Base-by-base conservation (phyloP, 164 flowering plant species). In the Sextonia rubra region DNA sequence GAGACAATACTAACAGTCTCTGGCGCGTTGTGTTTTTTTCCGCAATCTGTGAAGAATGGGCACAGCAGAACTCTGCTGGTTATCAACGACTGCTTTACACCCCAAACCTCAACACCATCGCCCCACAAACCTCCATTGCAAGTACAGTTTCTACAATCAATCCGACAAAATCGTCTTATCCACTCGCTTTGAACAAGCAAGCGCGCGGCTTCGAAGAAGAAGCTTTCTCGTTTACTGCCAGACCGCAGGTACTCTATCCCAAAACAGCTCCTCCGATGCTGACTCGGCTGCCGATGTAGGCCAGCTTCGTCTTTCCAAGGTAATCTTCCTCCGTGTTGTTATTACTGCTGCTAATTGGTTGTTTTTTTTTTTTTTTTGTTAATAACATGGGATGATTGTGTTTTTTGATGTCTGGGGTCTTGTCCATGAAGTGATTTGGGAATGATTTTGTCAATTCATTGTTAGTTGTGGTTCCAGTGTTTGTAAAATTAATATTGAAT, bases 291-390 rank as follows among this genome's bases (percentile, higher is more conserved):
- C 60, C 27, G 17, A 27, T 18, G 77, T 69, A 12, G 88, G 88
- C 52, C 82, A 77, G 67, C 82, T 80, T 75, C 88, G 88, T 26
- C 82, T 85, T 17, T 64, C 70, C 52, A 85, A 83, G 82, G 88
- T 78, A 30, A 44, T 37, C 44, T 9, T 37, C n/a, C n/a, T n/a
- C n/a, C n/a, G n/a, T n/a, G n/a, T n/a, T n/a, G n/a, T n/a, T n/a
- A n/a, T n/a, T n/a, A n/a, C n/a, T n/a, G n/a, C n/a, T n/a, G n/a
- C n/a, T 37, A 8, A 37, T 37, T 8, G 44, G 7, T 32, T 5
- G 37, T 4, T 32, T 6, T 32, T 32, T 32, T 32, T 32, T 32
- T 32, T 32, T 0, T 6, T 30, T n/a, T n/a, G n/a, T n/a, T n/a
- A n/a, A n/a, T n/a, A n/a, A n/a, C n/a, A n/a, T n/a, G n/a, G n/a